Conservation (phyloP, 495 filamentous ascomycete species). For the Penicillium macrosclerotiorum region DNA sequence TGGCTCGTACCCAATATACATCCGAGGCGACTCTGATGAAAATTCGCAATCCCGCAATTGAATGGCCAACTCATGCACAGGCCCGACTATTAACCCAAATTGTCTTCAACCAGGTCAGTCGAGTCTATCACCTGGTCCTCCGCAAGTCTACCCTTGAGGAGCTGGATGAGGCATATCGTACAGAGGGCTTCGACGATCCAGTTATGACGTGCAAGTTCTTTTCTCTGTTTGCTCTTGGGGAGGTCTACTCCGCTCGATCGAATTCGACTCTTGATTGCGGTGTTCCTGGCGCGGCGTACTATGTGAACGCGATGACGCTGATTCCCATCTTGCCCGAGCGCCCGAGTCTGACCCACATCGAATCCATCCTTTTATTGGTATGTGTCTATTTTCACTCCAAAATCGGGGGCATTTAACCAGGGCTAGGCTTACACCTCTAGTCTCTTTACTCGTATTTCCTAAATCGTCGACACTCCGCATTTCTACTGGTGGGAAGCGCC, state of each 20-base stretch:
- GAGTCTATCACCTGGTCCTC: constrained; percentile 31
- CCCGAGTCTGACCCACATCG: constrained; percentile 39
- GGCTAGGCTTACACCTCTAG: constrained; percentile 12
- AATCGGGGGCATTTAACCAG: not conserved
- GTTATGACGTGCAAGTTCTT: constrained; percentile 30
- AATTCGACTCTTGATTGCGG: constrained; percentile 9
- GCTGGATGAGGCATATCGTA: constrained; percentile 19
- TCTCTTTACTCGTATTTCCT: constrained; percentile 44
- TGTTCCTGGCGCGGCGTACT: constrained; percentile 30
- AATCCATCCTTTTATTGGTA: constrained; percentile 39
- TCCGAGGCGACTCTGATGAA: constrained; percentile 21
- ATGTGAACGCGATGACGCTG: constrained; percentile 30
- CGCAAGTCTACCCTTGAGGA: constrained; percentile 24
- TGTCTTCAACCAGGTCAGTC: constrained; percentile 27
- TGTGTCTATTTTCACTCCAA: constrained; percentile 3
- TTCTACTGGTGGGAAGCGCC: constrained; percentile 39
- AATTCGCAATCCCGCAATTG: constrained; percentile 8
- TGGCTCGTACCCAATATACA: constrained; percentile 29
- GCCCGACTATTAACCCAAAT: constrained; percentile 25
- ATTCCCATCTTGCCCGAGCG: constrained; percentile 31
- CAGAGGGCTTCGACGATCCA: constrained; percentile 18
- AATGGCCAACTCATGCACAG: constrained; percentile 27
- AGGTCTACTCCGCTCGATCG: constrained; percentile 27
- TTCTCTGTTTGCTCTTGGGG: constrained; percentile 31
- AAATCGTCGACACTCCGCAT: constrained; percentile 45